These are phyloP conservation scores for Rubia peregrina DNA, from an alignment of 305 asterid genomes.

Conservation along the genomic window DNA sequence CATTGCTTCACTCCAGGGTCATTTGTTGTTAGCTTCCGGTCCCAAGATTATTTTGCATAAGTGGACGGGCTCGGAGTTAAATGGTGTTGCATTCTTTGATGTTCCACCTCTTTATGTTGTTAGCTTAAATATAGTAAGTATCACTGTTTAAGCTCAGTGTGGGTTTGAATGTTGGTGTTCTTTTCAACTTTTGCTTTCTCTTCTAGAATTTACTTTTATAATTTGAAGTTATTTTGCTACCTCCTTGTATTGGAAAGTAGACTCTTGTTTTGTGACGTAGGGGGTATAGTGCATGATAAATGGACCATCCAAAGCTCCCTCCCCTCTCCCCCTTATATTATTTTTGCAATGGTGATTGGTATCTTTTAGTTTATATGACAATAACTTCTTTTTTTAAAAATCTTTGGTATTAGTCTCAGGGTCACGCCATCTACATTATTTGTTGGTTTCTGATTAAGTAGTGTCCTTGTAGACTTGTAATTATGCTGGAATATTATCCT, in stretches of 20 bases:
- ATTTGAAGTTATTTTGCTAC: background rate
- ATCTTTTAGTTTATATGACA: background rate
- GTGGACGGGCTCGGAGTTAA: slow-evolving; percentile 96
- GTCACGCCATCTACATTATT: no score
- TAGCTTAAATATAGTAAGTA: slow-evolving; percentile 94
- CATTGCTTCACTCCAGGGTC: slow-evolving; percentile 92
- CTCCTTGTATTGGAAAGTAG: no score
- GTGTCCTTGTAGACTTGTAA: background rate
- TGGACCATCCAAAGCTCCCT: background rate
- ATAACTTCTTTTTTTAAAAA: background rate
- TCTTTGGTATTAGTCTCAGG: background rate
- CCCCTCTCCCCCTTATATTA: background rate
- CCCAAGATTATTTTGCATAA: slow-evolving; percentile 88
- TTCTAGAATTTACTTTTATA: background rate
- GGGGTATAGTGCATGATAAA: background rate
- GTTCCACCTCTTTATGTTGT: slow-evolving; percentile 95
- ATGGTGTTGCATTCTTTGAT: slow-evolving; percentile 84
- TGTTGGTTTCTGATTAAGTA: background rate
- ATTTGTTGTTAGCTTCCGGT: slow-evolving; percentile 88
- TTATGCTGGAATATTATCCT: background rate
- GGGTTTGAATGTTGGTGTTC: background rate
- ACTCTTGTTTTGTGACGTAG: no score
- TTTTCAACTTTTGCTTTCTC: background rate
- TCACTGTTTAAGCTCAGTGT: background rate
- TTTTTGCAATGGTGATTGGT: background rate